A percentile compares a stretch with the other conserved stretches of the same genome.
Evolutionary conservation across 2,329 filamentous ascomycete species (phyloP).

Genomic region (Rhynchosporium agropyri): DNA sequence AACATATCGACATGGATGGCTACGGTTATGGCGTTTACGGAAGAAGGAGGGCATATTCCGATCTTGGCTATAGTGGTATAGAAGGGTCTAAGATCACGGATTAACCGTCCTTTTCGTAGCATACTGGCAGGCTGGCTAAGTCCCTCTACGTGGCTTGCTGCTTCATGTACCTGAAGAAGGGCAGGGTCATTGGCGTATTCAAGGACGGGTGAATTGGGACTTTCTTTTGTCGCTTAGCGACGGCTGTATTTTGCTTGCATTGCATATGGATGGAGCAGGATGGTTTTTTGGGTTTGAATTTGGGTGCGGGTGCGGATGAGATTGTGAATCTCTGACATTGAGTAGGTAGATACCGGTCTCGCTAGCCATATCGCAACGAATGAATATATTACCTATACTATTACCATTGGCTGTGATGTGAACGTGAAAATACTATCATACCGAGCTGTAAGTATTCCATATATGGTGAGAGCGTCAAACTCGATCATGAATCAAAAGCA

Average conservation of each 20-base stretch:
- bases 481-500: no score
- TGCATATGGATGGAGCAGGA: background rate
- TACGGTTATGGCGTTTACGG: slow-evolving; percentile 3
- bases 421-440: no score
- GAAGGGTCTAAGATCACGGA: background rate
- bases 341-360: background rate
- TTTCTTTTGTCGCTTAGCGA: background rate
- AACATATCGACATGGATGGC: slow-evolving; percentile 6
- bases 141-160: background rate
- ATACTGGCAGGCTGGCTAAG: background rate
- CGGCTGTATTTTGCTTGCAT: background rate
- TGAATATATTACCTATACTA: background rate
- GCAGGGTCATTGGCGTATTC: slow-evolving; percentile 7
- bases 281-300: background rate
- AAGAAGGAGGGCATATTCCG: background rate
- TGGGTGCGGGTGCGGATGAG: background rate
- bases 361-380: slow-evolving; percentile 7
- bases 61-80: background rate
- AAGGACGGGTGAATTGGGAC: background rate
- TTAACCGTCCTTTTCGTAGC: background rate
- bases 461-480: no score
- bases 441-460: no score
- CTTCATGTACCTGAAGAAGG: slow-evolving; percentile 1
- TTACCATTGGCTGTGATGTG: background rate
- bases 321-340: background rate